Evolutionary conservation across 495 filamentous ascomycete species (phyloP).

Genomic region (Hypoxylon trugodes): DNA sequence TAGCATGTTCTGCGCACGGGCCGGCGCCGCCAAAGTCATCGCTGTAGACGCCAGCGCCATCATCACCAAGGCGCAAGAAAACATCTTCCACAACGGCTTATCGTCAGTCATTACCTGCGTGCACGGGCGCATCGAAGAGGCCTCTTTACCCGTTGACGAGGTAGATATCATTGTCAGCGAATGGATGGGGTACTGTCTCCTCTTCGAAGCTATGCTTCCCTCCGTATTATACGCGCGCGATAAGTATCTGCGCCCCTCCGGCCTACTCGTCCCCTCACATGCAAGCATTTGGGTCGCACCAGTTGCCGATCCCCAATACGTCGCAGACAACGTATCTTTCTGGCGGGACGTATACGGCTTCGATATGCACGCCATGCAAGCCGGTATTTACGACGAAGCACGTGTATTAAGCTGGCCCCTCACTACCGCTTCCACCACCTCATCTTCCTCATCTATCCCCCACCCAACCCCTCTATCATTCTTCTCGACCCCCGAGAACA

Average conservation of each 20-base stretch:
- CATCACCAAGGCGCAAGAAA: conserved; percentile 92
- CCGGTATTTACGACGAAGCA: conserved; percentile 82
- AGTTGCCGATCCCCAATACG: conserved; percentile 86
- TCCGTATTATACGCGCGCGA: conserved; percentile 95
- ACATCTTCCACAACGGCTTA: conserved; percentile 87
- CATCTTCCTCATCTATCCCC: not conserved
- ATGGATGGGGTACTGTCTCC: conserved; percentile 99
- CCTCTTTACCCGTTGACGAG: conserved; percentile 81
- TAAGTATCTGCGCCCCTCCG: conserved; percentile 82
- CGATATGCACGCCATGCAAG: conserved; percentile 89
- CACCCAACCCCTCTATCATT: not conserved
- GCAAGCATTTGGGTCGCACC: conserved; percentile 89
- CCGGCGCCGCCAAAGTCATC: conserved; percentile 92
- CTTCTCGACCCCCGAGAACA: not conserved
- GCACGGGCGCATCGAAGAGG: conserved; percentile 97
- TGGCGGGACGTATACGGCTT: conserved; percentile 99
- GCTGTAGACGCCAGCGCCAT: conserved; percentile 98
- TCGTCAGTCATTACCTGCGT: conserved; percentile 85
- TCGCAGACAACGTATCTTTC: conserved; percentile 89
- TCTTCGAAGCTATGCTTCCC: conserved; percentile 98
- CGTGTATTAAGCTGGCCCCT: conserved; percentile 62
- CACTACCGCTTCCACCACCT: not conserved
- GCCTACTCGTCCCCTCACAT: conserved; percentile 91
- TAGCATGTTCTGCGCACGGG: conserved; percentile 92
- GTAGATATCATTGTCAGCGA: conserved; percentile 99